Base-by-base conservation (phyloP, 1,284 basidiomycete genomes). In the Irpex lacteus region DNA sequence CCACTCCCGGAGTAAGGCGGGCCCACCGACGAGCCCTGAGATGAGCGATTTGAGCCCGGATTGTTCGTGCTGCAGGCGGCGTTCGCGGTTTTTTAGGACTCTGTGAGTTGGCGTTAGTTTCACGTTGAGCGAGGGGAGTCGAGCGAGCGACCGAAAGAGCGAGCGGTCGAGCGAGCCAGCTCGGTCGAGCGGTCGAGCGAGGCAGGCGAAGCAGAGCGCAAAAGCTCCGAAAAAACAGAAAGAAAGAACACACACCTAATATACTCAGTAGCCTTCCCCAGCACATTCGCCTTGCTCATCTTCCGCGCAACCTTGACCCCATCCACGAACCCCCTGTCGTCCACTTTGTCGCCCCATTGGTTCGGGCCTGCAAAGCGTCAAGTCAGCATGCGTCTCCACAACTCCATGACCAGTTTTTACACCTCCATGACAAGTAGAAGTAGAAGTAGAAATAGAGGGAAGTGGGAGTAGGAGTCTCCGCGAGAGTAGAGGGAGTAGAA, bases 231-330 rank as follows among this genome's bases (percentile, higher is more conserved):
- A 34, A 60, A 52, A n/a, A n/a, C n/a, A 50, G 38, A 59, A 61
- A 15, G 60, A 9, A 3, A 36, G 44, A 52, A 13, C 32, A 66
- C 78, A 64, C 64, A 85, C 85, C 77, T 75, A 62, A 94, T 94
- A 69, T 93, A 94, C 73, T 94, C 91, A 1, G 90, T 89, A 0
- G 91, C 91, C 66, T 94, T 94, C 37, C 90, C 91, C 3, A 94
- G 80, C 1, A 94, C 88, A 67, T 91, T 93, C 1, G 91, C 92
- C 72, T 94, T 94, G 75, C 88, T 91, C 74, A 90, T 90, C 76
- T 94, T 94, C 60, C 91, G 81, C 7, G 91, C 91, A 18, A 92
- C 89, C 73, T 90, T 91, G 69, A 94, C 91, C 26, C 91, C 91
- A 67, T 94, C 91, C 4, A 91, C 88, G 68, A 88, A 91, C 1